These are phyloP conservation scores for Cucurbita maxima DNA, from an alignment of 306 rosid genomes.

Conservation along the genomic window DNA sequence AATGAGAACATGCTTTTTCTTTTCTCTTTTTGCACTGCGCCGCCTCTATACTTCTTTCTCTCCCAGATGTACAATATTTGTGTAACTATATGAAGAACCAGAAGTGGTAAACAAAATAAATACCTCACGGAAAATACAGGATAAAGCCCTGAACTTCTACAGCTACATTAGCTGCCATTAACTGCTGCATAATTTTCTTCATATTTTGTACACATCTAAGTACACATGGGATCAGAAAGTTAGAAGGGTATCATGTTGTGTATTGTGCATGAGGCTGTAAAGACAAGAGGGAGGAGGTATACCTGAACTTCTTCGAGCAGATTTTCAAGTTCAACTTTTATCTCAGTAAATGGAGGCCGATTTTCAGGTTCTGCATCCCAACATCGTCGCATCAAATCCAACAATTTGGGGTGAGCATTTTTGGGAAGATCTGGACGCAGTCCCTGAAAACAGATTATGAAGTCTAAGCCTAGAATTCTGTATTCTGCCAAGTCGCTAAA, in stretches of 20 bases:
- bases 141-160: slow-evolving; percentile 18
- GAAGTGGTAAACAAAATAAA: slow-evolving; percentile 9
- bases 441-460: slow-evolving; percentile 37
- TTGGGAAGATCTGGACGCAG: slow-evolving; percentile 81
- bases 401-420: slow-evolving; percentile 54
- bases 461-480: not conserved
- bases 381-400: slow-evolving; percentile 78
- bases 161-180: slow-evolving; percentile 27
- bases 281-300: not conserved
- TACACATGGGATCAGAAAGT: not conserved
- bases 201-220: slow-evolving; percentile 13
- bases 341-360: slow-evolving; percentile 65
- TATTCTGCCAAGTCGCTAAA: not conserved
- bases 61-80: slow-evolving; percentile 28
- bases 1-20: slow-evolving; percentile 1
- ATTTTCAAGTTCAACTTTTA: slow-evolving; percentile 59
- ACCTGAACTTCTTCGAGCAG: slow-evolving; percentile 54
- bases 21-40: not conserved
- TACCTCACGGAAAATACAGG: slow-evolving; percentile 20
- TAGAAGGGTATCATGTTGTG: not conserved
- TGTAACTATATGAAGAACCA: slow-evolving; percentile 15
- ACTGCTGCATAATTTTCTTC: slow-evolving; percentile 44
- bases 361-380: slow-evolving; percentile 72
- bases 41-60: slow-evolving; percentile 2
- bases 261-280: not conserved